Base-by-base conservation (phyloP, 805 yeast species). In the Suhomyces pyralidae region DNA sequence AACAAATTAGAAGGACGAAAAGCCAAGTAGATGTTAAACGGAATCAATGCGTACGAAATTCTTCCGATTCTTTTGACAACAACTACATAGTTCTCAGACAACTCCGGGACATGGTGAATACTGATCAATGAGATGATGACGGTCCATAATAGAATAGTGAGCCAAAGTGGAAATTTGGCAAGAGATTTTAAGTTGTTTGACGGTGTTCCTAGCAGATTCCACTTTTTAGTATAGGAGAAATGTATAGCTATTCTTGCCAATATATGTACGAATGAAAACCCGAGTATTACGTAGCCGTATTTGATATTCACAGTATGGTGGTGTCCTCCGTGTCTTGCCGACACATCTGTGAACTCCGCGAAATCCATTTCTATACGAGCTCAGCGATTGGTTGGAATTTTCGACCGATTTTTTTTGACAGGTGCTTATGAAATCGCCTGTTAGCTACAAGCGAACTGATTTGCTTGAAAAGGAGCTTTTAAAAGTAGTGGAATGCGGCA, bases 21-120 rank as follows among this genome's bases (percentile, higher is more conserved):
- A 2, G 81, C 81, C 15, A 86, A 60, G 38, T 81, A 73, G 2
- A 86, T 68, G 57, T 82, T 81, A 32, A 87, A 65, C 0, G 90
- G 86, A 2, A 84, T 64, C 45, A 88, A 66, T 1, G 79, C 77
- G 60, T 81, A 85, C 1, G 85, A 71, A 8, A 87, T 55, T 49
- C 93, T 71, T 1, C 92, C 96, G 32, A 79, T 58, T 47, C 93
- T 70, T 61, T 85, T 86, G 30, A 69, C 79, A 58, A 72, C 71
- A 5, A 67, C 73, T 36, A 62, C 62, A 51, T 73, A 64, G 24
- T 70, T 65, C 51, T 61, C 69, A 46, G 63, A 62, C 28, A 65
- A 54, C 49, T 66, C 51, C 30, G 67, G 49, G 61, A 74, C 56
- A 62, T 77, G 66, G 65, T 71, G 51, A 65, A 69, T 44, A 61